These are phyloP conservation scores for Jasminum sambac DNA, from an alignment of 257 asterid species.

Conservation along the genomic window DNA sequence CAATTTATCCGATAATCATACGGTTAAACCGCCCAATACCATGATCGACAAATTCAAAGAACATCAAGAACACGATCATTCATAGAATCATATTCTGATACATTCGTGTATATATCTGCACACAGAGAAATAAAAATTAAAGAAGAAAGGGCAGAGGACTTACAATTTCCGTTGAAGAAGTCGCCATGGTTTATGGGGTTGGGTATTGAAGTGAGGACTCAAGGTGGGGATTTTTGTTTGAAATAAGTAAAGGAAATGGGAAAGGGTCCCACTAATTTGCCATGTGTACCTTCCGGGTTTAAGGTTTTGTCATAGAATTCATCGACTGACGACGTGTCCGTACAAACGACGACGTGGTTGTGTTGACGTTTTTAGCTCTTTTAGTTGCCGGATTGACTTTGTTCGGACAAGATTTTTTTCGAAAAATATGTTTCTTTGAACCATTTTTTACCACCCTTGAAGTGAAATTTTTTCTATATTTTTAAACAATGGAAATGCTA, in stretches of 20 bases:
- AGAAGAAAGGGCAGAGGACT: not conserved
- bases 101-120: not conserved
- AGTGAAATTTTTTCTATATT: too few relatives aligned
- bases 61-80: not conserved
- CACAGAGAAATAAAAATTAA: not conserved
- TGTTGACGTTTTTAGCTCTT: not conserved
- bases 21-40: not conserved
- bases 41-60: not conserved
- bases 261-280: not conserved
- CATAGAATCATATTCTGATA: not conserved
- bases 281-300: not conserved
- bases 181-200: not conserved
- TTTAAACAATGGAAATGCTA: too few relatives aligned
- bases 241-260: not conserved
- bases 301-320: not conserved
- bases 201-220: not conserved
- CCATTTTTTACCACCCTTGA: too few relatives aligned
- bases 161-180: slow-evolving; percentile 6
- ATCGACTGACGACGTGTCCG: slow-evolving; percentile 1
- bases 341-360: not conserved
- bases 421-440: too few relatives aligned
- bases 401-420: too few relatives aligned
- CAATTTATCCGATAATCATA: not conserved
- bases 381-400: not conserved
- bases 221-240: not conserved